Percentiles rank a stretch among this genome's conserved stretches.
These are phyloP conservation scores for Trametes pubescens DNA, from an alignment of 1,284 basidiomycete species.

Conservation along the genomic window DNA sequence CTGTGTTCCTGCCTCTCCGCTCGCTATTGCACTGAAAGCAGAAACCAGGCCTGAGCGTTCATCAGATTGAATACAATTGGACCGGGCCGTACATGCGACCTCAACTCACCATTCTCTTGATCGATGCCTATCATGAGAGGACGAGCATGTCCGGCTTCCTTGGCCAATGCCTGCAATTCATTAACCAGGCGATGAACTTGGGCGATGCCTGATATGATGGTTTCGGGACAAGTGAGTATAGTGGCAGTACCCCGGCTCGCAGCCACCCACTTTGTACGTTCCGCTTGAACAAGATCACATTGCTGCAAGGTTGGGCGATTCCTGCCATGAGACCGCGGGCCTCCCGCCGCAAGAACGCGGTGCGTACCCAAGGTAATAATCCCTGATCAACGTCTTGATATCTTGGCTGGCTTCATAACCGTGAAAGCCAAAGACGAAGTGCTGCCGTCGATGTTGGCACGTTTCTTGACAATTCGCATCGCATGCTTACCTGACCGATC, in stretches of 20 bases:
- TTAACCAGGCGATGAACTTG: constrained; percentile 58
- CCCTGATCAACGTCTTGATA: constrained; percentile 61
- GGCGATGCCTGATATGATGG: constrained; percentile 49
- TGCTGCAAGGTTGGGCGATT: constrained; percentile 40
- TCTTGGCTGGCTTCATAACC: constrained; percentile 61
- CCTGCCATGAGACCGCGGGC: not conserved
- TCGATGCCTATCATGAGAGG: constrained; percentile 75
- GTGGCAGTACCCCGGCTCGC: not conserved
- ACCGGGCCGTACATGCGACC: not conserved
- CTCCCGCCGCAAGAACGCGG: not conserved
- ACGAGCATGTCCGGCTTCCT: constrained; percentile 58
- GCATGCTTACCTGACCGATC: constrained; percentile 60
- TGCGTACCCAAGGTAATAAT: constrained; percentile 65
- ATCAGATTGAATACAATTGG: not conserved
- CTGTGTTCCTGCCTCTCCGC: constrained; percentile 67
- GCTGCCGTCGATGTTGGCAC: constrained; percentile 48
- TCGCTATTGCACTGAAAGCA: constrained; percentile 60
- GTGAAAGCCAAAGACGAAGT: constrained; percentile 76
- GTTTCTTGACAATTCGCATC: not conserved
- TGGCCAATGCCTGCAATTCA: constrained; percentile 62
- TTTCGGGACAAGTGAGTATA: not conserved
- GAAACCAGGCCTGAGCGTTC: constrained; percentile 62
- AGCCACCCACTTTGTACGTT: constrained; percentile 60
- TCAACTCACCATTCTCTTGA: constrained; percentile 68
- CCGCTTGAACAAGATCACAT: constrained; percentile 73